These are phyloP conservation scores for Komagataella phaffii DNA, from an alignment of 805 yeast genomes.

Conservation along the genomic window DNA sequence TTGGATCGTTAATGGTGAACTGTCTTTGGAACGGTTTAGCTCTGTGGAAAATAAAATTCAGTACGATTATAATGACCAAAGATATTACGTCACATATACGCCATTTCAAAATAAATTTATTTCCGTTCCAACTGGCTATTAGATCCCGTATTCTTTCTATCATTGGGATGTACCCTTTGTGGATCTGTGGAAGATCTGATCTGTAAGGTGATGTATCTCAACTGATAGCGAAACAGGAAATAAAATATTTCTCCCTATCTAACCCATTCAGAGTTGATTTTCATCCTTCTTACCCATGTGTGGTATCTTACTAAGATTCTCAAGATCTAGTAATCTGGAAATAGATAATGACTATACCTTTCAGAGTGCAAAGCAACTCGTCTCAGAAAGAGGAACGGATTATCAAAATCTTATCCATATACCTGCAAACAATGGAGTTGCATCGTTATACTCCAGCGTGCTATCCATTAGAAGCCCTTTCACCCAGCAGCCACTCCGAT, in stretches of 20 bases:
- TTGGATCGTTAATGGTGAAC: slow-evolving; percentile 60
- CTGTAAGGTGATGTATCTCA: background rate
- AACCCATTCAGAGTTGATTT: background rate
- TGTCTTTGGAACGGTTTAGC: slow-evolving; percentile 63
- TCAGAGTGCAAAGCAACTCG: background rate
- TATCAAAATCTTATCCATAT: background rate
- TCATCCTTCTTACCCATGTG: background rate
- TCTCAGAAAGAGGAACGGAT: background rate
- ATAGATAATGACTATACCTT: background rate
- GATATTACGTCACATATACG: slow-evolving; percentile 9
- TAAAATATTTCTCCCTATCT: background rate
- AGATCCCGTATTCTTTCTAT: background rate
- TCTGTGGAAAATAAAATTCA: slow-evolving; percentile 10
- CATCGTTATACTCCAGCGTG: slow-evolving; percentile 49
- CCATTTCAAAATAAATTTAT: slow-evolving; percentile 6
- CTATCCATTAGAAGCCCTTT: slow-evolving; percentile 72
- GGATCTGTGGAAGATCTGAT: background rate
- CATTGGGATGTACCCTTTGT: background rate
- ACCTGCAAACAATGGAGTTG: background rate
- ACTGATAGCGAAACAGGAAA: background rate
- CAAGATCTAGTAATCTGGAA: background rate
- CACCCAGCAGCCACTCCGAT: slow-evolving; percentile 53
- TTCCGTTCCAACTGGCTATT: background rate
- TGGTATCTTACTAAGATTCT: background rate
- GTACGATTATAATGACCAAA: slow-evolving; percentile 10